Conservation (phyloP, 805 yeast species). For the Suhomyces sp. region DNA sequence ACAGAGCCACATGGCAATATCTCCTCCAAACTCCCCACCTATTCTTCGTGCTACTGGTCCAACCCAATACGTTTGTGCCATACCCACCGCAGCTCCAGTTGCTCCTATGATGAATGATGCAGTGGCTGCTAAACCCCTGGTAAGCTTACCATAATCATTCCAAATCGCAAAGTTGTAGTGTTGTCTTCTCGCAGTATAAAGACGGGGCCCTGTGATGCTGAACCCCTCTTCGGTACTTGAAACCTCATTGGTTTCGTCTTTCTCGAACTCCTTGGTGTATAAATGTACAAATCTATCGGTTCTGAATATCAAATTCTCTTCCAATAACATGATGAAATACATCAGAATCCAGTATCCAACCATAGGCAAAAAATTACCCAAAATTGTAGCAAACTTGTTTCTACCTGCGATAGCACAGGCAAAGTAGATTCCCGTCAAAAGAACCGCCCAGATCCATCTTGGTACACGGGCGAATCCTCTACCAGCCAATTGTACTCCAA, state of each 20-base stretch:
- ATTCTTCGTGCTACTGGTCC: conserved; percentile 70
- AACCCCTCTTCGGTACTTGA: not conserved
- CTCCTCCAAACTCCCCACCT: conserved; percentile 65
- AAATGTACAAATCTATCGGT: conserved; percentile 37
- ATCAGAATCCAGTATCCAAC: conserved; percentile 42
- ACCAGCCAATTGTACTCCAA: conserved; percentile 35
- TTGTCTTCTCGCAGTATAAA: conserved; percentile 17
- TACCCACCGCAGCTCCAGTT: conserved; percentile 81
- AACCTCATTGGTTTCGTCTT: conserved; percentile 9
- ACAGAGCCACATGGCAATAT: conserved; percentile 77
- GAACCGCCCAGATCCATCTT: conserved; percentile 38
- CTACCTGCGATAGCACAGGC: conserved; percentile 35
- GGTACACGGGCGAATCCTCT: conserved; percentile 28
- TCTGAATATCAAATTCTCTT: conserved; percentile 36
- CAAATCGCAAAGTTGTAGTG: conserved; percentile 74
- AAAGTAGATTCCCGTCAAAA: conserved; percentile 31
- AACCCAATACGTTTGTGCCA: conserved; percentile 81
- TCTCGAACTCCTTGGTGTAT: conserved; percentile 29
- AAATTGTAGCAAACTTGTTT: conserved; percentile 31
- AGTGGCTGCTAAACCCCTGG: conserved; percentile 72
- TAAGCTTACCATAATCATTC: conserved; percentile 60
- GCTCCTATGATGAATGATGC: conserved; percentile 66
- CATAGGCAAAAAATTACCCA: conserved; percentile 42
- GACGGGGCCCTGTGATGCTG: not conserved
- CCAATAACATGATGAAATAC: conserved; percentile 34